Percentiles rank a stretch among this genome's conserved stretches.
Conservation (phyloP, 2,329 filamentous ascomycete genomes). For the Colletotrichum falcatum region DNA sequence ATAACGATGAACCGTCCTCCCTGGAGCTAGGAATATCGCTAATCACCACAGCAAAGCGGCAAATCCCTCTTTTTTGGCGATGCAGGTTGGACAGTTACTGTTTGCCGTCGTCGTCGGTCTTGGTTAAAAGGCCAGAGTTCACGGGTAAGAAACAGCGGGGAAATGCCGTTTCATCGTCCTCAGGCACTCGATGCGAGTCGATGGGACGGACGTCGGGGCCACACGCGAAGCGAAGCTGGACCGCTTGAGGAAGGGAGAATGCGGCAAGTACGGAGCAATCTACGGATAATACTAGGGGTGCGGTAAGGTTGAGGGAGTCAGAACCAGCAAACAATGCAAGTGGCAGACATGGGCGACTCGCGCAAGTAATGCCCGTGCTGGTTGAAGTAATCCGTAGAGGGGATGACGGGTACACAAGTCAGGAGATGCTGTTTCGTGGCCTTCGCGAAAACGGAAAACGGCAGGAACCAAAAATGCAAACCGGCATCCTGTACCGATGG, state of each 20-base stretch:
- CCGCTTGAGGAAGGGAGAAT: constrained; percentile 4
- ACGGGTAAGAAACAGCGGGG: constrained; percentile 35
- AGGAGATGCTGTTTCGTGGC: constrained; percentile 35
- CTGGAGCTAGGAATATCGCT: not conserved
- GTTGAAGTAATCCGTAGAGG: not conserved
- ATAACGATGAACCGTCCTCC: not conserved
- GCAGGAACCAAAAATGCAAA: constrained; percentile 18
- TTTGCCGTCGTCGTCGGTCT: constrained; percentile 13
- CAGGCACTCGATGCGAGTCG: constrained; percentile 20
- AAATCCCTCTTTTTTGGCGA: constrained; percentile 28
- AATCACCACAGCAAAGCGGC: constrained; percentile 2
- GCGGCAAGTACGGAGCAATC: not conserved
- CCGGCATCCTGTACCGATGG: not conserved
- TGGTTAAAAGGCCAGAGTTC: constrained; percentile 33
- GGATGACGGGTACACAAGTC: constrained; percentile 14
- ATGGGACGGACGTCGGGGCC: constrained; percentile 23
- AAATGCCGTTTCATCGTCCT: constrained; percentile 30
- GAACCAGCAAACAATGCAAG: not conserved
- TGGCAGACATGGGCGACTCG: not conserved
- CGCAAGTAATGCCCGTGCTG: not conserved
- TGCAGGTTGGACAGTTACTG: not conserved
- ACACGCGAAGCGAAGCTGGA: not conserved
- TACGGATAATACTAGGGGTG: not conserved
- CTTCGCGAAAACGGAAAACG: constrained; percentile 41
- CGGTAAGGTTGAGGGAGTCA: not conserved